Conservation (phyloP, 2,329 filamentous ascomycete genomes). For the Talaromyces sp. region DNA sequence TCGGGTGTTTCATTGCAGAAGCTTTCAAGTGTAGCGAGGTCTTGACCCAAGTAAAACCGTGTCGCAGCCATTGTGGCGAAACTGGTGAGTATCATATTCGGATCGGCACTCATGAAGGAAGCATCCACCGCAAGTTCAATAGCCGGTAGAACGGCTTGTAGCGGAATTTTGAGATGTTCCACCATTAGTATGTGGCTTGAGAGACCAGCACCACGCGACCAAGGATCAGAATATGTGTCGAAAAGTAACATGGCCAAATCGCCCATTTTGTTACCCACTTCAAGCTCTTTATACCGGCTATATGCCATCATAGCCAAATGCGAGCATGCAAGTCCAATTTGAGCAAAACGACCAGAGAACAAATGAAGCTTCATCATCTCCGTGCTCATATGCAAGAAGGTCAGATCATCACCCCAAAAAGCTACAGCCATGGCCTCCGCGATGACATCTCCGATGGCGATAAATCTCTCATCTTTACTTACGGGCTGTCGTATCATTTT, state of each 20-base stretch:
- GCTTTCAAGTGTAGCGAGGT: slow-evolving; percentile 53
- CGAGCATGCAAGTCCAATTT: slow-evolving; percentile 54
- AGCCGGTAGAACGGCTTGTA: slow-evolving; percentile 46
- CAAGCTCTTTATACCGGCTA: slow-evolving; percentile 53
- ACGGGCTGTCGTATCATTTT: slow-evolving; percentile 33
- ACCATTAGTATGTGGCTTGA: slow-evolving; percentile 56
- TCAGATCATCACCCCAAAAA: slow-evolving; percentile 55
- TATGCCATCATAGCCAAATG: slow-evolving; percentile 53
- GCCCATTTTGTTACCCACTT: slow-evolving; percentile 50
- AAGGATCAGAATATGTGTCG: slow-evolving; percentile 47
- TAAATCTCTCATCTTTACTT: slow-evolving; percentile 36
- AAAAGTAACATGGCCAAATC: slow-evolving; percentile 50
- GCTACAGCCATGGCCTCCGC: slow-evolving; percentile 54
- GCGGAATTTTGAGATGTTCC: slow-evolving; percentile 53
- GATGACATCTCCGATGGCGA: slow-evolving; percentile 50
- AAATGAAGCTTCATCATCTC: slow-evolving; percentile 53
- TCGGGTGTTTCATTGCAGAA: slow-evolving; percentile 54
- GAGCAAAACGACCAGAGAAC: slow-evolving; percentile 50
- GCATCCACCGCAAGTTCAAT: slow-evolving; percentile 53
- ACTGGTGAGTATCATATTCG: slow-evolving; percentile 53
- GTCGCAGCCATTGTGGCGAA: slow-evolving; percentile 55
- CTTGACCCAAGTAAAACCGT: slow-evolving; percentile 52
- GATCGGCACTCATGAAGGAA: slow-evolving; percentile 54
- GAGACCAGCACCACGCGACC: slow-evolving; percentile 51
- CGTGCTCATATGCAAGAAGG: slow-evolving; percentile 57